Base-by-base conservation (phyloP, 768 basidiomycete species). In the Tremella fuciformis region DNA sequence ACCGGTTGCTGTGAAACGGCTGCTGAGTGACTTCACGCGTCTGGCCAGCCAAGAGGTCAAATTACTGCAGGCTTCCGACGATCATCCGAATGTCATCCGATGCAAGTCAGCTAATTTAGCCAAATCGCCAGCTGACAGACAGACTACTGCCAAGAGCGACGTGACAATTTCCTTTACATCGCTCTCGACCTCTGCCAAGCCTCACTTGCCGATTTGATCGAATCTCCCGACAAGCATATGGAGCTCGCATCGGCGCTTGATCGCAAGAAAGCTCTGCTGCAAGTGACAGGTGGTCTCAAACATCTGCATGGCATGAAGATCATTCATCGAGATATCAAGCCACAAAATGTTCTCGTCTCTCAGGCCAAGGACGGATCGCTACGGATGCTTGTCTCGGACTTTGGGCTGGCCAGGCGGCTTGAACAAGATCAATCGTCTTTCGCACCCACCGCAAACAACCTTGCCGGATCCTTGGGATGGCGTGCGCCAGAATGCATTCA, bases 301-400 rank as follows among this genome's bases (percentile, higher is more conserved):
- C 92, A 98, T 77, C 81, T 99, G 9, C 93, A 98, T 74, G 87
- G 84, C 8, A 84, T 98, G 69, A 96, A 94, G 78, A 88, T 98
- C 58, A 85, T 97, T n/a, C 94, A 98, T 79, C 85, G 94, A 29
- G 94, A 98, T 75, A 96, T 99, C 78, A 99, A 99, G 71, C 94
- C 94, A 3, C 94, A 93, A 53, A 99, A 99, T 71, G 97, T 99
- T 55, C 83, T 99, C 13, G 82, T 98, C 11, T 89, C 90, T 13
- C 80, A 80, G 13, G 83, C 84, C 1, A 88, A 87, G 68, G 81
- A 80, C 50, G 83, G 81, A 16, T 59, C 65, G 9, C 63, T 72
- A 15, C 63, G 71, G 4, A 76, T 76, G 72, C 62, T 77, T 0
- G 70, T 78, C 58, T 96, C 92, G 1, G 96, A 99, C 78, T 98